Evolutionary conservation across 371 early-diverging fungal genomes (phyloP), one percentile per base, ranked within the genome.

Genomic region (Mucor lusitanicus): DNA sequence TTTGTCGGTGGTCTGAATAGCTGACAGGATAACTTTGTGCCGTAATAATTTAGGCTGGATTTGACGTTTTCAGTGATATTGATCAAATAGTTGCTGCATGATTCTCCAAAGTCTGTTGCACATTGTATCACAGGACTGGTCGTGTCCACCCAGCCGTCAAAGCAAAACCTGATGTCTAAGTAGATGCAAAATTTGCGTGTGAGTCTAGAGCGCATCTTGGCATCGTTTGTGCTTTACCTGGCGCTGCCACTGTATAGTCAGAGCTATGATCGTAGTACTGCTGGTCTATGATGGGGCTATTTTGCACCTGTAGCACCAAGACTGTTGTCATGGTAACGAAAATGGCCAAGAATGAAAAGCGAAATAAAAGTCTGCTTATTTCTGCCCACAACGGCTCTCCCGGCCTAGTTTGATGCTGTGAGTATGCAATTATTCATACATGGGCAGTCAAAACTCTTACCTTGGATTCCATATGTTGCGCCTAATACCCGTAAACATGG

Each of bases 341-440:
- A 1, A 75, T 42, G 1, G 57, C 59, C 21, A 66, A 50, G 35
- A 74, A 72, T 0, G 61, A 44, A 2, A 73, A 25, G 6, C 76
- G 59, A 63, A 72, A 71, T 8, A 72, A 33, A 4, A 76, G 53
- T 1, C 79, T 70, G 37, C 65, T 40, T 0, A 68, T 48, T 54
- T 79, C 79, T 27, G 76, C 76, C 79, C 79, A 79, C 13, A 71
- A 25, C 11, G 79, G 79, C 48, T 79, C 79, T 6, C 79, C 79
- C 7, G 73, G 53, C 42, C 79, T 78, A 5, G 63, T 5, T 55
- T 25, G 8, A 39, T 7, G 12, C 1, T 21, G 35, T 13, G 21
- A 1, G 53, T 3, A 12, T 30, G 54, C 6, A 57, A 35, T 12
- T 35, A 1, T 1, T 12, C 12, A 7, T 33, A 33, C 33, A 33